Evolutionary conservation across 2,329 filamentous ascomycete species (phyloP), one percentile per base, ranked within the genome.

Genomic region (Sporothrix schenckii): DNA sequence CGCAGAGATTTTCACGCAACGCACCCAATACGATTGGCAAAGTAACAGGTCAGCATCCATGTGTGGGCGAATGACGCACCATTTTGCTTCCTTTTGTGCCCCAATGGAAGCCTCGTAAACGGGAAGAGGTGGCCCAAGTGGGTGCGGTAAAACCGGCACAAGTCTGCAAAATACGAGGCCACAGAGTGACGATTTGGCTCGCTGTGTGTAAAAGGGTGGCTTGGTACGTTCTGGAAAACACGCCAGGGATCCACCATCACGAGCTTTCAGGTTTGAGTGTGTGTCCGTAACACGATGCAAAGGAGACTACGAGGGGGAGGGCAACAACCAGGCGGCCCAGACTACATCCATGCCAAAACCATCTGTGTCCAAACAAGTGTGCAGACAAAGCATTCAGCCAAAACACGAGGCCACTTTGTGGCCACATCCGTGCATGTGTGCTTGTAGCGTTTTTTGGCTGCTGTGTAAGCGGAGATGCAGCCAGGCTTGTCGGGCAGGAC

Each of bases 381-480:
- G 39, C n/a, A 44, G 54, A 21, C 30, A 58, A 39, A 50, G 5
- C 16, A 50, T 50, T 19, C 47, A 19, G 9, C 39, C 39, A 21
- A n/a, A 65, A 65, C 61, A 65, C 34, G n/a, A 21, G 13, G 9
- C n/a, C 13, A 47, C 58, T 47, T 47, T 63, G 58, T 39, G 21
- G 13, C 54, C 30, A 21, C 30, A n/a, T 41, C 6, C 54, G 30
- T 58, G 53, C 27, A 41, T 21, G 21, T 13, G 24, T 50, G 30
- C 49, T 53, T 34, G 21, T n/a, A n/a, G 44, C 50, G n/a, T 27
- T 7, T 61, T 44, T 11, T 14, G 47, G 47, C 30, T 54, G 66
- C 19, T 39, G 66, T 68, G 66, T 16, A 53, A 58, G 66, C 60
- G 53, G 66, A 49, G 39, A 68, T 58, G 66, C 39, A 24, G 52